Evolutionary conservation across 306 rosid genomes (phyloP), one percentile per base, ranked within the genome.

Genomic region (Luffa aegyptiaca): DNA sequence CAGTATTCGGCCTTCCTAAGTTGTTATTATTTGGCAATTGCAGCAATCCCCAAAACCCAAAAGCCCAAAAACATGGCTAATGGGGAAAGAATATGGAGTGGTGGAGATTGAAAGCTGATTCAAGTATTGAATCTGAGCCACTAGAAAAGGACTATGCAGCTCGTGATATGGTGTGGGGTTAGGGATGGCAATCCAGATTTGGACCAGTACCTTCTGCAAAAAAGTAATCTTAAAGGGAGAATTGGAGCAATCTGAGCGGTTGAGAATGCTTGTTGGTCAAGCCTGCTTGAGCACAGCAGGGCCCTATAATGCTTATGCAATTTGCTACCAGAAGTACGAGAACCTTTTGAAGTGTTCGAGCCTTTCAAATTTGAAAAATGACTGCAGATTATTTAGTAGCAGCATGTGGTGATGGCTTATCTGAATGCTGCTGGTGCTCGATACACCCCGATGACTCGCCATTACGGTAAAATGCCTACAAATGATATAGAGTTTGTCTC

Each of bases 111-210:
- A 35, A 2, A 74, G 77, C 33, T 33, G 61, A 51, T 26, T 33
- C 61, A 26, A 48, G 35, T 2, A 45, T 70, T 44, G 56, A 70
- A 44, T 10, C 58, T 14, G 78, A 74, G 78, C 78, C 31, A 74
- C 44, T 48, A 16, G n/a, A 74, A 48, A 74, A 35, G 11, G 48
- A 74, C 78, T 74, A 74, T 52, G 78, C 78, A 35, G 63, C 78
- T 51, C 78, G 78, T 74, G 78, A 74, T 74, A 8, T 48, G 42
- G 77, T 72, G 57, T 46, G 61, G 58, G 42, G 41, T 33, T 26
- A 45, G 77, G 37, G 39, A 49, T 73, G 14, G 14, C 58, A 14
- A 52, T 48, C 59, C 26, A 46, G 77, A 49, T 73, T 73, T 16
- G 77, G 6, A 58, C 77, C 75, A n/a, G 18, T 20, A 49, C 59